Conservation (phyloP, 495 filamentous ascomycete genomes). For the Parachaetomium inaequale region DNA sequence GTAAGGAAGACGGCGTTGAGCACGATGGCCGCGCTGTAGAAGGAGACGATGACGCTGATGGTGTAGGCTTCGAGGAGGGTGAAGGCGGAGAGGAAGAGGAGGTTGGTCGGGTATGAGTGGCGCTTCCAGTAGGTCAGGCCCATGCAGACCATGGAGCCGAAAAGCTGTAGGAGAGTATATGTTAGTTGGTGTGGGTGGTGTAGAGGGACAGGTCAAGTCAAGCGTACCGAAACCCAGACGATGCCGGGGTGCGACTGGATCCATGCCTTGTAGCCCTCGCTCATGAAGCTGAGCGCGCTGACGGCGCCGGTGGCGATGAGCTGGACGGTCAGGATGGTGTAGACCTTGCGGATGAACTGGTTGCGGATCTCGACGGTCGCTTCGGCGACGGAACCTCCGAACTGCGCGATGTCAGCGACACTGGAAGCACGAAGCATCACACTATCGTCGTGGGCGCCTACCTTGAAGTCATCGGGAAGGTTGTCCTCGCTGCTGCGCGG, state of each 20-base stretch:
- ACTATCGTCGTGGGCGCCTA: conserved; percentile 27
- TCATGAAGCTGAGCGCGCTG: conserved; percentile 82
- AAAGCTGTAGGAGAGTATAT: conserved; percentile 42
- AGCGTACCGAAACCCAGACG: conserved; percentile 69
- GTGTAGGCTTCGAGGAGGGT: conserved; percentile 91
- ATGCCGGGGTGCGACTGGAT: conserved; percentile 80
- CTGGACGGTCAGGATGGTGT: conserved; percentile 66
- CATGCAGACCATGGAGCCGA: conserved; percentile 78
- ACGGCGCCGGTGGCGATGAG: conserved; percentile 79
- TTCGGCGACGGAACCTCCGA: conserved; percentile 86
- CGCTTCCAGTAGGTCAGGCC: conserved; percentile 95
- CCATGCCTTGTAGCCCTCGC: conserved; percentile 73
- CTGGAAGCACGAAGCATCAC: neutral
- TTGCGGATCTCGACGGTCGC: conserved; percentile 93
- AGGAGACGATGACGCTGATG: conserved; percentile 85
- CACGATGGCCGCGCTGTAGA: conserved; percentile 76
- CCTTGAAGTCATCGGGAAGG: conserved; percentile 97
- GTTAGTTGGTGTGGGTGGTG: neutral
- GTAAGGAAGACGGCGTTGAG: conserved; percentile 89
- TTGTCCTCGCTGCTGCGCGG: conserved; percentile 81
- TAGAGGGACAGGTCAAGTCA: neutral
- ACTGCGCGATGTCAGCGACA: conserved; percentile 51
- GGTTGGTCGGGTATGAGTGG: conserved; percentile 91
- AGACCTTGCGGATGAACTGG: conserved; percentile 89
- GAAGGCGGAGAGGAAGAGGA: conserved; percentile 88